A percentile compares a stretch with the other conserved stretches of the same genome.
These are phyloP conservation scores for Trichoderma virens DNA, from an alignment of 495 filamentous ascomycete species.

Conservation along the genomic window DNA sequence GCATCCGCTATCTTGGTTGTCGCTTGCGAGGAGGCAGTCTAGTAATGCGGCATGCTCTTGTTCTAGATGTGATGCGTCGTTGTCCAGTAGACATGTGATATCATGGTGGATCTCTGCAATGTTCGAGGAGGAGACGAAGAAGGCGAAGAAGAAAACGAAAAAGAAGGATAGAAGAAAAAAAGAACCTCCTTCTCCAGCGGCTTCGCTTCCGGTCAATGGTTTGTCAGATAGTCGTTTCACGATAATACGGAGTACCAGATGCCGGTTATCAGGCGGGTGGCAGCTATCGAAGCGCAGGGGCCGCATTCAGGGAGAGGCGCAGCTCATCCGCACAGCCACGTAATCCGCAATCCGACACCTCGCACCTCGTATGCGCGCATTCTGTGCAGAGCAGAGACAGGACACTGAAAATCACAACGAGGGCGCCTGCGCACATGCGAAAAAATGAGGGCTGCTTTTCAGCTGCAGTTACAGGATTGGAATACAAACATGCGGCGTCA, in stretches of 20 bases:
- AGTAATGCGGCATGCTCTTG: background rate
- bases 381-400: background rate
- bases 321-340: conserved; percentile 3
- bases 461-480: no score
- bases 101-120: background rate
- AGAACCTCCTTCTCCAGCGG: no score
- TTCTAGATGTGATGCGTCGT: background rate
- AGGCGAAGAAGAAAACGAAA: background rate
- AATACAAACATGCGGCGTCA: background rate
- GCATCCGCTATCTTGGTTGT: conserved; percentile 15
- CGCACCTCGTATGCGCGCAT: no score
- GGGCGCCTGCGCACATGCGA: background rate
- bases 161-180: no score
- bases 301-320: background rate
- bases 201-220: background rate
- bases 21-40: background rate
- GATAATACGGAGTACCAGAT: background rate
- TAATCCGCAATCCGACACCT: background rate
- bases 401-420: background rate
- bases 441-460: background rate
- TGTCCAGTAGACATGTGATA: background rate
- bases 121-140: background rate
- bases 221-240: background rate
- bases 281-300: conserved; percentile 1
- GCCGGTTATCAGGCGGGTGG: background rate